phyloP scores from a whole-genome alignment of 1,284 basidiomycete species.

The Marasmius sp. region DNA sequence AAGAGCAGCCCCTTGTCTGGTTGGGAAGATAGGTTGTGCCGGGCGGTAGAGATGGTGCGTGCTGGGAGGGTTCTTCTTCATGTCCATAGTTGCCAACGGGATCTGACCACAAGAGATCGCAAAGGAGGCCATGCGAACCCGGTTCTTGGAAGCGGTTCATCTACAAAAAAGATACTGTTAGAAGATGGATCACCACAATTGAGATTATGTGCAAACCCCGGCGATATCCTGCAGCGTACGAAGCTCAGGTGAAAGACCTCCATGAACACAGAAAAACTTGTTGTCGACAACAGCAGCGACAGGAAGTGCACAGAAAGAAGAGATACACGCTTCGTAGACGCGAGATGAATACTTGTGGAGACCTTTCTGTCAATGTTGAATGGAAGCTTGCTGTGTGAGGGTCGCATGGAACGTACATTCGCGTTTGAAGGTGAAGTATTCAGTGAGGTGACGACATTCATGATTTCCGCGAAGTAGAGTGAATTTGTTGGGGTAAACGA shows the following conservation, averaged over 20 bases:
- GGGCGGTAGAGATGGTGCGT: constrained; percentile 34
- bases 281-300: constrained; percentile 93
- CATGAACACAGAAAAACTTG: constrained; percentile 98
- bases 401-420: constrained; percentile 61
- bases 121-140: constrained; percentile 89
- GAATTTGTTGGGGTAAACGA: constrained; percentile 90
- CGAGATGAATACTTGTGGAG: constrained; percentile 89
- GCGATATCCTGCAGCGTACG: constrained; percentile 81
- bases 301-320: constrained; percentile 91
- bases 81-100: constrained; percentile 81
- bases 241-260: constrained; percentile 91
- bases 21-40: constrained; percentile 82
- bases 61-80: constrained; percentile 42
- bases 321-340: constrained; percentile 90
- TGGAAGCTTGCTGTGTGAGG: neutral
- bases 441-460: constrained; percentile 94
- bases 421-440: constrained; percentile 97
- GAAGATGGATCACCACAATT: constrained; percentile 3
- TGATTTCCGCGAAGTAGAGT: constrained; percentile 95
- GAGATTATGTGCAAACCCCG: constrained; percentile 45
- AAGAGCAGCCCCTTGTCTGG: constrained; percentile 90
- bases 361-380: constrained; percentile 44
- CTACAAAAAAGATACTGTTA: constrained; percentile 32
- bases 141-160: constrained; percentile 95
- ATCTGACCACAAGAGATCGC: constrained; percentile 95